phyloP scores from a whole-genome alignment of 495 filamentous ascomycete species.

The Zalerion maritima region DNA sequence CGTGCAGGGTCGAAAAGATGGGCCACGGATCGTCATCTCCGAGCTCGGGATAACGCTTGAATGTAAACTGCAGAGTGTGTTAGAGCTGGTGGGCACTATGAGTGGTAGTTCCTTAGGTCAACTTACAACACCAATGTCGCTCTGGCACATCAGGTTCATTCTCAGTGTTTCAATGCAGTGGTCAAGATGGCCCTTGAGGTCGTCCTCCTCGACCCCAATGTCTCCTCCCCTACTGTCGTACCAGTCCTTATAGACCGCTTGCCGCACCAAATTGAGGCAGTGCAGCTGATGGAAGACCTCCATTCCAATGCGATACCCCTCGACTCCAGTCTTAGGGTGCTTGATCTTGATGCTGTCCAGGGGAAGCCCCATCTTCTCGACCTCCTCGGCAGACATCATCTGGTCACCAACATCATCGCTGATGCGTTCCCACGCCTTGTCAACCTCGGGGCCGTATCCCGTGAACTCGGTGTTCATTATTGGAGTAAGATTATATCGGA shows the following conservation, averaged over 20 bases:
- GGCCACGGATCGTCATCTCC: slow-evolving; percentile 30
- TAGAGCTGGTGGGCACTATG: no score
- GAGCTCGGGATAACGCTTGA: slow-evolving; percentile 21
- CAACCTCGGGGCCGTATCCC: slow-evolving; percentile 28
- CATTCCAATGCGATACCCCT: slow-evolving; percentile 36
- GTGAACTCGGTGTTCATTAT: slow-evolving; percentile 26
- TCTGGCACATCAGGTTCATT: slow-evolving; percentile 35
- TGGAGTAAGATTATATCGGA: slow-evolving; percentile 27
- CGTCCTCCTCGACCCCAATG: slow-evolving; percentile 12
- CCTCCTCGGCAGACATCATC: slow-evolving; percentile 34
- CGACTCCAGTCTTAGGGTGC: slow-evolving; percentile 32
- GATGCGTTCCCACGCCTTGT: slow-evolving; percentile 28
- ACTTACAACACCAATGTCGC: slow-evolving; percentile 33
- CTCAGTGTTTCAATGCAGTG: slow-evolving; percentile 38
- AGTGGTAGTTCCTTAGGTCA: no score
- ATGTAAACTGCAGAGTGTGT: no score
- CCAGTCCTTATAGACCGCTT: slow-evolving; percentile 34
- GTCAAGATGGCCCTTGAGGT: slow-evolving; percentile 22
- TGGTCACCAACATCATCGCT: slow-evolving; percentile 26
- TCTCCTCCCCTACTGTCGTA: slow-evolving; percentile 27
- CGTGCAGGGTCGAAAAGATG: slow-evolving; percentile 32
- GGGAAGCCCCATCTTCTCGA: slow-evolving; percentile 30
- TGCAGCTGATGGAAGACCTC: slow-evolving; percentile 44
- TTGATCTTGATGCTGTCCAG: slow-evolving; percentile 29
- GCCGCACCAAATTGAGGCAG: slow-evolving; percentile 36